Evolutionary conservation across 2,329 filamentous ascomycete genomes (phyloP).

Genomic region (Aureobasidium sp.): DNA sequence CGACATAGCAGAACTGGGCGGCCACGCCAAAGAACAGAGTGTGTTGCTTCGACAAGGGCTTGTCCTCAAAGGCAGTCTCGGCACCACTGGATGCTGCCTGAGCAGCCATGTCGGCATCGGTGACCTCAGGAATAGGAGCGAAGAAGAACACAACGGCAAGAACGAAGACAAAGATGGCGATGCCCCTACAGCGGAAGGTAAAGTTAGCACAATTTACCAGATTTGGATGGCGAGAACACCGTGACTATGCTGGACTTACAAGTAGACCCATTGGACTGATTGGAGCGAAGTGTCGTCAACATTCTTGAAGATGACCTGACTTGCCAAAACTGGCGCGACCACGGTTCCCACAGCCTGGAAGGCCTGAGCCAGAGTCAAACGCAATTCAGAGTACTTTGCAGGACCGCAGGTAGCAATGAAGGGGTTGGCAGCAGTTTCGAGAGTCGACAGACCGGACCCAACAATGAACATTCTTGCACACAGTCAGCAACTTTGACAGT

Average conservation of each 20-base stretch:
- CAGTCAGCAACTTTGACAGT: not conserved
- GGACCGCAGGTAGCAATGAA: constrained; percentile 50
- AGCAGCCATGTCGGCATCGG: constrained; percentile 55
- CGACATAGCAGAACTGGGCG: constrained; percentile 75
- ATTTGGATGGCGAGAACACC: not conserved
- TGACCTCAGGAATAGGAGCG: constrained; percentile 49
- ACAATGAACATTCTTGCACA: constrained; percentile 46
- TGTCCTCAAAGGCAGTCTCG: constrained; percentile 30
- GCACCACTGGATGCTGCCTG: constrained; percentile 34
- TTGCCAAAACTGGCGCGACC: constrained; percentile 52
- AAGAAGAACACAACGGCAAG: constrained; percentile 55
- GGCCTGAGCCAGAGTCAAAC: constrained; percentile 53
- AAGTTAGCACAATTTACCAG: not conserved
- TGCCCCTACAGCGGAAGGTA: constrained; percentile 31
- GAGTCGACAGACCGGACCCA: constrained; percentile 45
- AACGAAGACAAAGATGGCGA: constrained; percentile 53
- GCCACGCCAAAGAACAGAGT: constrained; percentile 68
- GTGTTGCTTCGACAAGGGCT: constrained; percentile 56
- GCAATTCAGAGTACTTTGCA: constrained; percentile 51
- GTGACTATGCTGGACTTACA: constrained; percentile 24
- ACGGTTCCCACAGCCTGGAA: constrained; percentile 54
- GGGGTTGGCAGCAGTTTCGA: constrained; percentile 55
- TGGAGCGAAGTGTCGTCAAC: constrained; percentile 45
- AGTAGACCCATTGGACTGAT: constrained; percentile 60
- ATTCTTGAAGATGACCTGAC: constrained; percentile 55